Conservation (phyloP, 192 early-diverging fungal genomes). For the Rhizophagus prolifer region DNA sequence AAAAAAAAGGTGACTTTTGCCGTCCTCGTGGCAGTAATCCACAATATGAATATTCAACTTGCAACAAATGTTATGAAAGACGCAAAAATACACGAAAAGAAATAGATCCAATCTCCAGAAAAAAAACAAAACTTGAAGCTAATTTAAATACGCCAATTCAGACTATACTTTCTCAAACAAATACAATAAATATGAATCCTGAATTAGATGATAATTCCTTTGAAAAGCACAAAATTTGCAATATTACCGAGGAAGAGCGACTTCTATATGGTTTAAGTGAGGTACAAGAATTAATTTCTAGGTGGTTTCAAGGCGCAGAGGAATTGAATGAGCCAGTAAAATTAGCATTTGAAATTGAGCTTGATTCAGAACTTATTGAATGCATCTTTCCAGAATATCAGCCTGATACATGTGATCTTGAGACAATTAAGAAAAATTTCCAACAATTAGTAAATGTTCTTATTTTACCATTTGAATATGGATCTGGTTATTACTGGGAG, state of each 20-base stretch:
- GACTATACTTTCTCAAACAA: background rate
- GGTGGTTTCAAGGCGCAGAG: background rate
- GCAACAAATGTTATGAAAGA: constrained; percentile 1
- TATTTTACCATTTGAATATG: background rate
- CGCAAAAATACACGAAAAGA: background rate
- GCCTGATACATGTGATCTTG: background rate
- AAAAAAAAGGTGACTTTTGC: background rate
- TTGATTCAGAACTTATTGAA: background rate
- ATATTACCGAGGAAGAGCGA: background rate
- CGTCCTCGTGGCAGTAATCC: background rate
- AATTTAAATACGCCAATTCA: background rate
- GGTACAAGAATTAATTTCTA: background rate
- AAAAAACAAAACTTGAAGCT: background rate
- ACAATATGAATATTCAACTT: background rate
- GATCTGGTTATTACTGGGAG: constrained; percentile 14
- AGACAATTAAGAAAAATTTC: constrained; percentile 1
- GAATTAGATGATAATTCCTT: too few species aligned
- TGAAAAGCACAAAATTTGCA: too few species aligned
- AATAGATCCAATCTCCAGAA: background rate
- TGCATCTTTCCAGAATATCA: background rate
- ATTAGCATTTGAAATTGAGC: constrained; percentile 7
- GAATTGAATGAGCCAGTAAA: constrained; percentile 1
- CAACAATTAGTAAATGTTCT: background rate
- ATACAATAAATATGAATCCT: too few species aligned
- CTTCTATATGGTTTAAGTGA: background rate